These are phyloP conservation scores for Penicillium sp. DNA, from an alignment of 2,329 filamentous ascomycete genomes.

Conservation along the genomic window DNA sequence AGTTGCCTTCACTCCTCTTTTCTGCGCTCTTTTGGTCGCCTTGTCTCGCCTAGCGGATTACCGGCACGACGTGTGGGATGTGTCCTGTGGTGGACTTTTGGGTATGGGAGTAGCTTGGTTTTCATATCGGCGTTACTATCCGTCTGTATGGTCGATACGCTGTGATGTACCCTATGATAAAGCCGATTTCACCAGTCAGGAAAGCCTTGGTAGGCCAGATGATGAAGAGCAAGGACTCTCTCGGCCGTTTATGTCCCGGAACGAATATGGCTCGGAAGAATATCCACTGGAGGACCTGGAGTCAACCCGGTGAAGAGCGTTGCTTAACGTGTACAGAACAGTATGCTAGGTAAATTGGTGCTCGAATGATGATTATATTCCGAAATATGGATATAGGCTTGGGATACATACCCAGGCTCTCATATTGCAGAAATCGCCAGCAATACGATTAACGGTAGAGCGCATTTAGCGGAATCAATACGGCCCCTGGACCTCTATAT, in stretches of 20 bases:
- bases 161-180: slow-evolving; percentile 55
- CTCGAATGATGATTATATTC: too few species aligned
- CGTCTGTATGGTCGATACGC: slow-evolving; percentile 48
- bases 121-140: slow-evolving; percentile 63
- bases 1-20: slow-evolving; percentile 55
- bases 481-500: neutral
- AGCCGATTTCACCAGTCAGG: slow-evolving; percentile 17
- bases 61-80: slow-evolving; percentile 64
- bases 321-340: neutral
- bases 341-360: neutral
- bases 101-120: slow-evolving; percentile 58
- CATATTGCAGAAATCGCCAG: too few species aligned
- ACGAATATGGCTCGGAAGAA: slow-evolving; percentile 18
- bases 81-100: slow-evolving; percentile 56
- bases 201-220: slow-evolving; percentile 34
- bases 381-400: too few species aligned
- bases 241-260: slow-evolving; percentile 11
- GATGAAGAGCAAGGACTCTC: slow-evolving; percentile 33
- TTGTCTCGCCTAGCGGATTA: slow-evolving; percentile 65
- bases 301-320: neutral
- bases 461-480: neutral
- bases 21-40: slow-evolving; percentile 61
- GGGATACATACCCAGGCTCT: neutral
- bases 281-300: slow-evolving; percentile 25
- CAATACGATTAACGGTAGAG: neutral